Evolutionary conservation across 2,329 filamentous ascomycete species (phyloP).

Genomic region (Emericellopsis cladophorae): DNA sequence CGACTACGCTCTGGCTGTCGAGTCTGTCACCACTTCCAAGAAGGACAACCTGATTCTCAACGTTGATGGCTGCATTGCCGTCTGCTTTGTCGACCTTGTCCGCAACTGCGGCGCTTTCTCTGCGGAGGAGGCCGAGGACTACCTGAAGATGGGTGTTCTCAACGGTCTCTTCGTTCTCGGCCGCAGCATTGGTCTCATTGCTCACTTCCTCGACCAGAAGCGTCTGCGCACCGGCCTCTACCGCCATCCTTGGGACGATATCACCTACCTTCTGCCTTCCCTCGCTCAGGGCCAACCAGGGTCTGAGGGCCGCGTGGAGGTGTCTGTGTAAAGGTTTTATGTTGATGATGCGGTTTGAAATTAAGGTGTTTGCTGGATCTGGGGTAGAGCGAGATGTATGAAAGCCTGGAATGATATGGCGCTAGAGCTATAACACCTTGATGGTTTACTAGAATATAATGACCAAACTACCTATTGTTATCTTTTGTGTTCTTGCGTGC

Average conservation of each 20-base stretch:
- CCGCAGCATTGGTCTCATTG: conserved; percentile 96
- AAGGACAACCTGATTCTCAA: conserved; percentile 99
- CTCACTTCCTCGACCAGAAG: conserved; percentile 99
- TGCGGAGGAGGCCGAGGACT: conserved; percentile 92
- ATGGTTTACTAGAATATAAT: conserved; percentile 3
- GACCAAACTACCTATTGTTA: background rate
- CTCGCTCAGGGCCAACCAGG: conserved; percentile 60
- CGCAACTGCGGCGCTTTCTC: conserved; percentile 98
- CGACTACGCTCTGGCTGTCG: conserved; percentile 95
- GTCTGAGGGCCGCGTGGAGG: conserved; percentile 79
- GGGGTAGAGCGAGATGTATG: conserved; percentile 19
- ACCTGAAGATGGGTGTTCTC: conserved; percentile 96
- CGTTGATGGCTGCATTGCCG: conserved; percentile 94
- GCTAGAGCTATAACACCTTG: conserved; percentile 11
- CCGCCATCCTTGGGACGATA: conserved; percentile 98
- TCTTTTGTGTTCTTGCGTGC: no score
- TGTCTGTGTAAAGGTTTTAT: conserved; percentile 48
- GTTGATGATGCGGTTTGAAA: conserved; percentile 15
- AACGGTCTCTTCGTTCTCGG: conserved; percentile 99
- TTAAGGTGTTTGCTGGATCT: conserved; percentile 13
- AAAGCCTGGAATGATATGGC: conserved; percentile 22
- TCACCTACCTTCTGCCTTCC: conserved; percentile 84
- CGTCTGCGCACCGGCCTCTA: conserved; percentile 95
- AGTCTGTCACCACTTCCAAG: conserved; percentile 97
- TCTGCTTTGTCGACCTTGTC: conserved; percentile 96